Conservation (phyloP, 2,329 filamentous ascomycete genomes). For the Fusarium keratoplasticum region DNA sequence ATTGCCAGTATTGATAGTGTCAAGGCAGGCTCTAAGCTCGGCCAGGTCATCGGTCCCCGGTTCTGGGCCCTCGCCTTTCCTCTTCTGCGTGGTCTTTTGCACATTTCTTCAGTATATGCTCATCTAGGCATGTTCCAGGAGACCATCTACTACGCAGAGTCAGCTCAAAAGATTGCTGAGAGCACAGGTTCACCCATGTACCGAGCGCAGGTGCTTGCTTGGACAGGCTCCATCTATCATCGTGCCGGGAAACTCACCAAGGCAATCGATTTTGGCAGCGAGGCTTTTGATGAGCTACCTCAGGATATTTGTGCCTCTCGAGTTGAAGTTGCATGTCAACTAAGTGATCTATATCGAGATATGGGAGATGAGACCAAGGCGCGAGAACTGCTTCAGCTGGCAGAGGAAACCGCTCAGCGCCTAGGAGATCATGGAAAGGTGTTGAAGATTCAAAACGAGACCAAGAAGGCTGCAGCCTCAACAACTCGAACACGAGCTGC, state of each 20-base stretch:
- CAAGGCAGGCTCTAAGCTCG: slow-evolving; percentile 37
- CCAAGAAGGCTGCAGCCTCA: slow-evolving; percentile 25
- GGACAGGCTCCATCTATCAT: slow-evolving; percentile 66
- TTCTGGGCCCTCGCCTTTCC: slow-evolving; percentile 85
- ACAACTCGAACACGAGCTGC: slow-evolving; percentile 31
- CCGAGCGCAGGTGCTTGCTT: slow-evolving; percentile 64
- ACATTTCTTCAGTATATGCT: slow-evolving; percentile 82
- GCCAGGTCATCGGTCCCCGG: slow-evolving; percentile 59
- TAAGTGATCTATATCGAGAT: slow-evolving; percentile 67
- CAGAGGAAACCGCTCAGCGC: slow-evolving; percentile 59
- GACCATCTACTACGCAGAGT: slow-evolving; percentile 87
- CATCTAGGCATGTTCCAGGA: slow-evolving; percentile 90
- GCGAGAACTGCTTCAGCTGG: slow-evolving; percentile 57
- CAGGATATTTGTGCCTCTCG: slow-evolving; percentile 51
- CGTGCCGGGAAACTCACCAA: slow-evolving; percentile 70
- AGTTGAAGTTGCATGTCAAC: slow-evolving; percentile 62
- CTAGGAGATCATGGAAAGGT: slow-evolving; percentile 45
- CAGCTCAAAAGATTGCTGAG: slow-evolving; percentile 81
- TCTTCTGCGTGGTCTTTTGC: slow-evolving; percentile 76
- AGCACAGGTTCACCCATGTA: slow-evolving; percentile 73
- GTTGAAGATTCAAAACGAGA: slow-evolving; percentile 7
- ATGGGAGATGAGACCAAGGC: slow-evolving; percentile 59
- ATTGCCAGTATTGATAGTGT: slow-evolving; percentile 45
- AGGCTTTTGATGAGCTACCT: slow-evolving; percentile 65
- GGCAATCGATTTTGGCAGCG: slow-evolving; percentile 65